These are phyloP conservation scores for Gloeostereum incarnatum DNA, from an alignment of 768 basidiomycete genomes.

Conservation along the genomic window DNA sequence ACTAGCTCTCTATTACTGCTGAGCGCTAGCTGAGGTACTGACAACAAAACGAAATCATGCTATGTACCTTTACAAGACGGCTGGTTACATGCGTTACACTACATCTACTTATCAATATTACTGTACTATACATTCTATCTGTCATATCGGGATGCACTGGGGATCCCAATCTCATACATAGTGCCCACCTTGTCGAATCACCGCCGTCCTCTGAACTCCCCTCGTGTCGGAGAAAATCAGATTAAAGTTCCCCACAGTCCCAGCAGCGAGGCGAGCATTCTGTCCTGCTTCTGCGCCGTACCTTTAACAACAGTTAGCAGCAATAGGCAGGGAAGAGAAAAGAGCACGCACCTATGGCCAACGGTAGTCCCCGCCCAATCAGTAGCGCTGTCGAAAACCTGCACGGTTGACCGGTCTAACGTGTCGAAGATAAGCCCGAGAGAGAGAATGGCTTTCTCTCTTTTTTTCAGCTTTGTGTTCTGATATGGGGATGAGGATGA, in stretches of 20 bases:
- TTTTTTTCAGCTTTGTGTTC: too few relatives aligned
- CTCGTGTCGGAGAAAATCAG: conserved; percentile 71
- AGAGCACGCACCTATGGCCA: conserved; percentile 40
- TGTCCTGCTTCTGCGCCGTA: conserved; percentile 60
- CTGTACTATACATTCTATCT: too few relatives aligned
- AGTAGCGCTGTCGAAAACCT: conserved; percentile 41
- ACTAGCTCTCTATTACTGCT: too few relatives aligned
- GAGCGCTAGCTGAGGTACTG: too few relatives aligned
- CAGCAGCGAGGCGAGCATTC: conserved; percentile 48
- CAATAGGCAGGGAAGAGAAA: not conserved
- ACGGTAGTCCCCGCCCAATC: conserved; percentile 38
- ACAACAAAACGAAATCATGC: too few relatives aligned
- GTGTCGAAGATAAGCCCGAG: conserved; percentile 61
- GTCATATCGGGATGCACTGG: too few relatives aligned
- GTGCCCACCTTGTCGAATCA: conserved; percentile 56
- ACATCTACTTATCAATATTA: too few relatives aligned
- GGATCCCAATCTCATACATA: too few relatives aligned
- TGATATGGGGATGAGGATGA: too few relatives aligned
- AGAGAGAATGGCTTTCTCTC: too few relatives aligned
- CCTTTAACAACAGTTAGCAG: conserved; percentile 16
- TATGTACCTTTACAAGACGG: too few relatives aligned
- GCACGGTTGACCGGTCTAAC: conserved; percentile 47
- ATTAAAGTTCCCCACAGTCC: conserved; percentile 60
- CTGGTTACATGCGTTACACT: too few relatives aligned
- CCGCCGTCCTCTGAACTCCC: conserved; percentile 60